Evolutionary conservation across 176 grass and related monocot species (phyloP).

Genomic region (Tillandsia leiboldiana): DNA sequence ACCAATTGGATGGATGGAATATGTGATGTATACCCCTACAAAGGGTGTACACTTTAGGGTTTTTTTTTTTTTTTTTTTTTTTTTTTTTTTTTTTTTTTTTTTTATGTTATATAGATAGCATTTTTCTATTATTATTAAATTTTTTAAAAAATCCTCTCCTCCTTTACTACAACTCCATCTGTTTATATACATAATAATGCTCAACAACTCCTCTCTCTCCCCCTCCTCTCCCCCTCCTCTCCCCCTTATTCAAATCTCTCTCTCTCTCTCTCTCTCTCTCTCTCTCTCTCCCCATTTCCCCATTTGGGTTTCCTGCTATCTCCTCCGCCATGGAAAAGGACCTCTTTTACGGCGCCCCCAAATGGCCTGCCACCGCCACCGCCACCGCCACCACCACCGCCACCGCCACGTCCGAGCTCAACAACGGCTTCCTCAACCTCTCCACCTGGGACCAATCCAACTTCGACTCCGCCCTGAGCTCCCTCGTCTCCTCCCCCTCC

Average conservation of each 20-base stretch:
- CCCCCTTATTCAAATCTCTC: background rate
- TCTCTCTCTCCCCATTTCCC: background rate
- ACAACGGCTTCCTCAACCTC: constrained; percentile 9
- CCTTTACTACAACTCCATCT: constrained; percentile 16
- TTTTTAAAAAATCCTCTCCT: background rate
- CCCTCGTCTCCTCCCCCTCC: constrained; percentile 47
- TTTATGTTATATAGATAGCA: too few relatives aligned
- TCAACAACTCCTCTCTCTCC: constrained; percentile 23
- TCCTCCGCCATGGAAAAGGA: constrained; percentile 24
- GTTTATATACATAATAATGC: constrained; percentile 31
- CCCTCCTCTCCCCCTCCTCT: background rate
- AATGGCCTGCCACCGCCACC: background rate
- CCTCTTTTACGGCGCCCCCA: constrained; percentile 18
- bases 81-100: too few relatives aligned
- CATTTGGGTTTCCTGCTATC: background rate
- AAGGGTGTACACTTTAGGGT: too few relatives aligned
- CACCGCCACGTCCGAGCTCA: background rate
- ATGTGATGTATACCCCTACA: too few relatives aligned
- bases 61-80: too few relatives aligned
- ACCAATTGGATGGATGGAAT: too few relatives aligned
- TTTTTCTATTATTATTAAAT: too few relatives aligned
- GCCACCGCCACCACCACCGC: background rate
- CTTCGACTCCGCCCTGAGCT: constrained; percentile 56
- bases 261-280: background rate
- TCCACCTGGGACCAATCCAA: constrained; percentile 14